These are phyloP conservation scores for Camellia granthamiana DNA, from an alignment of 148 eudicot genomes.

Conservation along the genomic window DNA sequence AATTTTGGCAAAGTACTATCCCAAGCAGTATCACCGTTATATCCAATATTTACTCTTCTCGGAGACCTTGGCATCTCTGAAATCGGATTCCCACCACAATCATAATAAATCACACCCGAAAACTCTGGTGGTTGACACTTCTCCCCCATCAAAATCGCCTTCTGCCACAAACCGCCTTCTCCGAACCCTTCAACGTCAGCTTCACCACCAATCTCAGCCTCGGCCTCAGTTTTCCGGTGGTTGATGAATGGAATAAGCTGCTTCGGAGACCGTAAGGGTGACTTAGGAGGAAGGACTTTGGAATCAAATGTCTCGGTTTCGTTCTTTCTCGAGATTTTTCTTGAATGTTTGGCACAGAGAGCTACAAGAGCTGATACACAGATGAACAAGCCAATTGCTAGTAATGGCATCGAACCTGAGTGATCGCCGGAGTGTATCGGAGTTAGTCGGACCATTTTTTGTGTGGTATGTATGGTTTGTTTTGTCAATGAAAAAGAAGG, in stretches of 20 bases:
- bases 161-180: constrained; percentile 73
- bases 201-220: not conserved
- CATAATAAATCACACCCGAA: constrained; percentile 73
- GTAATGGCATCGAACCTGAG: constrained; percentile 27
- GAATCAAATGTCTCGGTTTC: not conserved
- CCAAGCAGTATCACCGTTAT: not conserved
- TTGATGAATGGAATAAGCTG: constrained; percentile 23
- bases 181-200: constrained; percentile 30
- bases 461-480: not conserved
- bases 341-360: constrained; percentile 52
- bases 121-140: constrained; percentile 77
- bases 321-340: constrained; percentile 13
- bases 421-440: constrained; percentile 15
- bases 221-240: constrained; percentile 9
- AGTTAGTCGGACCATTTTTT: constrained; percentile 43
- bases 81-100: constrained; percentile 44
- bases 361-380: constrained; percentile 42
- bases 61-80: constrained; percentile 63
- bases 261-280: constrained; percentile 37
- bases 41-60: constrained; percentile 3
- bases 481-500: not conserved
- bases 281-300: constrained; percentile 11
- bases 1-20: constrained; percentile 26
- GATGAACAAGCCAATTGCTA: constrained; percentile 45
- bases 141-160: constrained; percentile 71